Evolutionary conservation across 805 yeast genomes (phyloP).

Genomic region (Ogataea nakhonphanomensis): DNA sequence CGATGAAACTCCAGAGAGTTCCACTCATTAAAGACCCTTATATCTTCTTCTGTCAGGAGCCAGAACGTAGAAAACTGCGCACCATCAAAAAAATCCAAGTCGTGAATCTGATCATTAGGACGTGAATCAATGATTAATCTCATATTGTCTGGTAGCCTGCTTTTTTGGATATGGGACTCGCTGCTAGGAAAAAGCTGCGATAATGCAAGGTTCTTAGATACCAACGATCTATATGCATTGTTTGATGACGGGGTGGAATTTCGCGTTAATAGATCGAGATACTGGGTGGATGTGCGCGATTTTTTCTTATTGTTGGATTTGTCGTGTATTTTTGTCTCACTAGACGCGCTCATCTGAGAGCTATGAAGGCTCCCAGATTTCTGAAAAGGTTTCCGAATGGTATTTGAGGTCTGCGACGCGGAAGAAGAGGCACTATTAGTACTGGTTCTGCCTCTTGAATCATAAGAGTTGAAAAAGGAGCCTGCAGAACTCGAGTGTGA

Average conservation of each 20-base stretch:
- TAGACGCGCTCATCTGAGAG: no score
- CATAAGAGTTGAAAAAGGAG: no score
- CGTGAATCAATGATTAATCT: constrained; percentile 28
- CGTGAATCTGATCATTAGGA: constrained; percentile 22
- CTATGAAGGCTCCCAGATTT: no score
- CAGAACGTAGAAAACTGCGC: constrained; percentile 29
- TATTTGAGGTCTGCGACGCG: no score
- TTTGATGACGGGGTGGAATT: constrained; percentile 10
- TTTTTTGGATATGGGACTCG: constrained; percentile 6
- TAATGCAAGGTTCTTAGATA: constrained; percentile 2
- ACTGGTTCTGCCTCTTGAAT: no score
- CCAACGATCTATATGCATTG: constrained; percentile 5
- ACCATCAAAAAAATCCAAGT: constrained; percentile 23
- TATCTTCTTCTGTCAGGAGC: constrained; percentile 27
- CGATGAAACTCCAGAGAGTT: constrained; percentile 26
- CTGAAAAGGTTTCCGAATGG: no score
- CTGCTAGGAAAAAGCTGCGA: constrained; percentile 6
- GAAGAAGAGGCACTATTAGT: no score
- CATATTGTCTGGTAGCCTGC: constrained; percentile 22
- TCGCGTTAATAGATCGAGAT: background rate
- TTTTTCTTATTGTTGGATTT: background rate
- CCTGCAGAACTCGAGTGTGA: no score
- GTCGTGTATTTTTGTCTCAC: no score
- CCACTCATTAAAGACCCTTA: constrained; percentile 22
- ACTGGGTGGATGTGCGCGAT: constrained; percentile 7